phyloP scores from a whole-genome alignment of 2,329 filamentous ascomycete genomes.

The Claviceps sp. region DNA sequence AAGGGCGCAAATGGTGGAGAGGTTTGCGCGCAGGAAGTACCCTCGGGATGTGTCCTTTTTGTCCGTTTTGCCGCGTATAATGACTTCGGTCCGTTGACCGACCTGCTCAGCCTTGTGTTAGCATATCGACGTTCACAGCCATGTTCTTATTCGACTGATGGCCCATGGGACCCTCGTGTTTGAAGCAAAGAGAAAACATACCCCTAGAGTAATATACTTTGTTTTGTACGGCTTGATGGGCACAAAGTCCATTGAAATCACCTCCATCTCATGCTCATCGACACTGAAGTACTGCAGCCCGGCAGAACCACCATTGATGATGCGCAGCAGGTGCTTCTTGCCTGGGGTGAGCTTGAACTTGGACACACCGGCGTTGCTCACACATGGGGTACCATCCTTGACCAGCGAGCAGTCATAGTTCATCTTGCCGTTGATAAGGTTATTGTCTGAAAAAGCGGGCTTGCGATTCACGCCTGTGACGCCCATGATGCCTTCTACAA shows the following conservation, averaged over 20 bases:
- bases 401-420: not conserved
- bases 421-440: conserved; percentile 28
- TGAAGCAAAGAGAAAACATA: not conserved
- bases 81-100: conserved; percentile 32
- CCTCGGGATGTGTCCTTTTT: not conserved
- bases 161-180: too few relatives aligned
- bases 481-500: conserved; percentile 10
- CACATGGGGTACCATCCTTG: not conserved
- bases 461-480: not conserved
- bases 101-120: conserved; percentile 7
- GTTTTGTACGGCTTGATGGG: conserved; percentile 42
- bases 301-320: not conserved
- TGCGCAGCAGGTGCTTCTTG: not conserved
- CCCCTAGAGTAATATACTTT: not conserved
- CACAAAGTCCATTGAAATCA: conserved; percentile 46
- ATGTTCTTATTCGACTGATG: too few relatives aligned
- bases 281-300: conserved; percentile 17
- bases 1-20: not conserved
- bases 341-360: conserved; percentile 23
- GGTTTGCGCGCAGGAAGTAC: not conserved
- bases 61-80: conserved; percentile 25
- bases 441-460: conserved; percentile 25
- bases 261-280: conserved; percentile 41
- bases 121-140: too few relatives aligned
- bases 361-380: not conserved